These are phyloP conservation scores for Cajanus cajan DNA, from an alignment of 306 rosid species.

Conservation along the genomic window DNA sequence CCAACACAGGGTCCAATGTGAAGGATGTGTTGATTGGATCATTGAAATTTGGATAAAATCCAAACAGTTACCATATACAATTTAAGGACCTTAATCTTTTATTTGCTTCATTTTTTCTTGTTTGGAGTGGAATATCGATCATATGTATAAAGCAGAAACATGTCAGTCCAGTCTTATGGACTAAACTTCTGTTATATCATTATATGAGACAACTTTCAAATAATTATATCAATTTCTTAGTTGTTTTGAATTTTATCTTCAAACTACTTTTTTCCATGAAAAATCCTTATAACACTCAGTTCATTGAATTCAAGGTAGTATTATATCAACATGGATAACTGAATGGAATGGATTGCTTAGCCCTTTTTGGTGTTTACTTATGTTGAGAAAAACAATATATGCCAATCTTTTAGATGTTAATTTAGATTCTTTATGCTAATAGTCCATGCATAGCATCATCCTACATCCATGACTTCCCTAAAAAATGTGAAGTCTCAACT, in stretches of 20 bases:
- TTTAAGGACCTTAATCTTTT: background rate
- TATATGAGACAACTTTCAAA: constrained; percentile 9
- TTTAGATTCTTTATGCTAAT: background rate
- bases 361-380: constrained; percentile 12
- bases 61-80: too few species aligned
- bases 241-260: constrained; percentile 2
- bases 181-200: constrained; percentile 11
- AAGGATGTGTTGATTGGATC: too few species aligned
- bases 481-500: background rate
- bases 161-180: background rate
- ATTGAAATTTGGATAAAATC: background rate
- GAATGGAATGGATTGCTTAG: constrained; percentile 11
- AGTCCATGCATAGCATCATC: background rate
- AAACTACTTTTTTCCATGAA: background rate
- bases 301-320: background rate
- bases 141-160: constrained; percentile 3
- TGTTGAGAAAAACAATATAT: background rate
- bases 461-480: background rate
- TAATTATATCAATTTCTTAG: background rate
- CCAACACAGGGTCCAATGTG: too few species aligned
- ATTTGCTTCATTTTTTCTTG: constrained; percentile 1
- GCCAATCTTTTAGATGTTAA: background rate
- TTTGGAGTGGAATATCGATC: constrained; percentile 22
- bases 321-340: background rate
- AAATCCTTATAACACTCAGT: background rate